Evolutionary conservation across 225 moss, liverwort and hornwort genomes (phyloP).

Genomic region (Bryum argenteum): DNA sequence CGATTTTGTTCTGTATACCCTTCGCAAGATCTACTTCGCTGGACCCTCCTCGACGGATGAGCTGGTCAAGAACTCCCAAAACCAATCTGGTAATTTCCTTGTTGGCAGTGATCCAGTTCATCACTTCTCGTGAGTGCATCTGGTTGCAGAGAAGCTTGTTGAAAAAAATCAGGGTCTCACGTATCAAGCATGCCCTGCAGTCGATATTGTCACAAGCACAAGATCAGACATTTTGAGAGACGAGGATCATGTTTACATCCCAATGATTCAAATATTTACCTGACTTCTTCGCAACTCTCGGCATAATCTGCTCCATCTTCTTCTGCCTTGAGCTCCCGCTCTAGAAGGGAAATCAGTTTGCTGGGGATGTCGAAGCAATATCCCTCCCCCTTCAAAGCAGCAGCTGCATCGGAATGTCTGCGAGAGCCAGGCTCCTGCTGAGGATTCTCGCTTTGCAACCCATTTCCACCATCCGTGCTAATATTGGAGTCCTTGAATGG

Average conservation of each 20-base stretch:
- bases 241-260: background rate
- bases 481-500: slow-evolving; percentile 47
- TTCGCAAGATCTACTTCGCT: slow-evolving; percentile 73
- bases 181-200: slow-evolving; percentile 70
- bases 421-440: slow-evolving; percentile 38
- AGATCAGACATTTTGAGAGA: slow-evolving; percentile 1
- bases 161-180: slow-evolving; percentile 66
- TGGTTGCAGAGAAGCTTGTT: slow-evolving; percentile 65
- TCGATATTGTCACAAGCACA: background rate
- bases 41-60: slow-evolving; percentile 60
- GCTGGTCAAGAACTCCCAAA: slow-evolving; percentile 60
- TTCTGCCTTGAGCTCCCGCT: slow-evolving; percentile 63
- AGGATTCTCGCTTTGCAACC: slow-evolving; percentile 48
- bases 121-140: slow-evolving; percentile 56
- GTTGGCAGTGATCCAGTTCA: slow-evolving; percentile 59
- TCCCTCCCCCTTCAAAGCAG: slow-evolving; percentile 29
- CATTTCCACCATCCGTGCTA: slow-evolving; percentile 43
- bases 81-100: slow-evolving; percentile 61
- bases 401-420: slow-evolving; percentile 16
- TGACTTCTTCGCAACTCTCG: slow-evolving; percentile 56
- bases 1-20: slow-evolving; percentile 59
- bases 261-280: slow-evolving; percentile 38
- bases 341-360: slow-evolving; percentile 67
- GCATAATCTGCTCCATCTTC: slow-evolving; percentile 43
- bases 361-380: slow-evolving; percentile 50